Evolutionary conservation across 768 basidiomycete species (phyloP), one percentile per base, ranked within the genome.

Genomic region (Lyophyllum shimeji): DNA sequence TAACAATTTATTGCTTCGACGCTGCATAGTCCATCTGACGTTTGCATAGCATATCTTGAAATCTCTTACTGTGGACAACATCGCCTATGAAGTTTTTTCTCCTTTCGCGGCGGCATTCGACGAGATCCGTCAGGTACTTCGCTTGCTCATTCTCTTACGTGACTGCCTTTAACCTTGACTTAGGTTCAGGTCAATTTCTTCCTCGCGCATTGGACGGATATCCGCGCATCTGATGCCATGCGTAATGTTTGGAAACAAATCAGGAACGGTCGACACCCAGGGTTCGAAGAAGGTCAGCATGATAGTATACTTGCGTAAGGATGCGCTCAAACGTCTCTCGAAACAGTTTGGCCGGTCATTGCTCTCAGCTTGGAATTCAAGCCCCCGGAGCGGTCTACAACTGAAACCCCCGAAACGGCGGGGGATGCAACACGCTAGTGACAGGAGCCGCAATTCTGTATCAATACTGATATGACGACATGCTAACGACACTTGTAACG

Each of bases 41-140:
- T 20, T 17, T 18, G 20, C 8, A 23, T n/a, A 91, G 82, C 87
- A 93, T 67, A 94, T 95, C 44, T 74, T 84, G 59, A 86, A 83
- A 58, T 85, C 85, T 0, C 79, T 95, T 44, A 86, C 84, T 0
- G 82, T 89, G 12, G 82, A 88, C 13, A 95, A 93, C 68, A 87
- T 94, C 50, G 87, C 89, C 1, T 86, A 88, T 61, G 93, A 95
- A 67, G 85, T 89, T 34, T 95, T 95, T 65, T 90, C 89, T 11
- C 83, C 86, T 0, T 94, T 95, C 72, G 86, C 90, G 5, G 87
- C 88, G 5, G 83, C 85, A 0, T 94, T 91, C 62, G 86, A 88
- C 50, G 87, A 90, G 43, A 84, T 95, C 24, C 78, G 92, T 50
- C 90, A 88, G 80, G 88, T 84, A 46, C 46, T 65, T 60, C 17